Conservation (phyloP, 163 green algal species). For the Volvox carteri region DNA sequence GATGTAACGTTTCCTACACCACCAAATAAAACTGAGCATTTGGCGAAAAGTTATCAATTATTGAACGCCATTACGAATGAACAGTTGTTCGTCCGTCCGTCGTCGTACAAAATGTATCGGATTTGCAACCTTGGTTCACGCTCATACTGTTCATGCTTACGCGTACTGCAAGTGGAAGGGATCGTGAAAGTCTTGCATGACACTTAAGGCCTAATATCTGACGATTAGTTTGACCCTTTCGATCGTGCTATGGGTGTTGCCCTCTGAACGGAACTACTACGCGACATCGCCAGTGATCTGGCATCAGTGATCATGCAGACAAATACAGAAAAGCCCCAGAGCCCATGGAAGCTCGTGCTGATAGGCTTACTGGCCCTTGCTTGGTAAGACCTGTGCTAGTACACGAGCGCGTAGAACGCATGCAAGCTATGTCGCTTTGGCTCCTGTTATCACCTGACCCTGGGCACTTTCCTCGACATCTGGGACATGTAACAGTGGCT, state of each 20-base stretch:
- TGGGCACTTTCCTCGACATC: neutral
- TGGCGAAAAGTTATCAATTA: too few species aligned
- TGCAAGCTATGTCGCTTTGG: neutral
- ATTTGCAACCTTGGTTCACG: too few species aligned
- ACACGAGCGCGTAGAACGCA: neutral
- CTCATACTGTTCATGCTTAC: too few species aligned
- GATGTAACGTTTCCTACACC: too few species aligned
- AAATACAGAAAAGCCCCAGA: conserved; percentile 21
- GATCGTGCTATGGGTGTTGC: neutral
- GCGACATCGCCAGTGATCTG: neutral
- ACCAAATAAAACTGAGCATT: too few species aligned
- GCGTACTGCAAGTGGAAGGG: too few species aligned
- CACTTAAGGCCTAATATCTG: neutral
- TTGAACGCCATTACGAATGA: too few species aligned
- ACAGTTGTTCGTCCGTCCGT: too few species aligned
- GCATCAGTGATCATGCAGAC: conserved; percentile 7
- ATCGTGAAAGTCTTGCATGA: neutral
- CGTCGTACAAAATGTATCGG: conserved; percentile 2
- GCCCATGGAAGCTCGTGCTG: conserved; percentile 1
- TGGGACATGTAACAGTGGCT: conserved; percentile 47
- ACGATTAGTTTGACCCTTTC: neutral
- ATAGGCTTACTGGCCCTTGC: conserved; percentile 24
- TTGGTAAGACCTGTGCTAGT: conserved; percentile 1
- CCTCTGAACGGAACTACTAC: neutral
- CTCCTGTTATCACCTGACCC: neutral